phyloP scores from a whole-genome alignment of 495 filamentous ascomycete genomes.

The Annulohypoxylon moriforme region DNA sequence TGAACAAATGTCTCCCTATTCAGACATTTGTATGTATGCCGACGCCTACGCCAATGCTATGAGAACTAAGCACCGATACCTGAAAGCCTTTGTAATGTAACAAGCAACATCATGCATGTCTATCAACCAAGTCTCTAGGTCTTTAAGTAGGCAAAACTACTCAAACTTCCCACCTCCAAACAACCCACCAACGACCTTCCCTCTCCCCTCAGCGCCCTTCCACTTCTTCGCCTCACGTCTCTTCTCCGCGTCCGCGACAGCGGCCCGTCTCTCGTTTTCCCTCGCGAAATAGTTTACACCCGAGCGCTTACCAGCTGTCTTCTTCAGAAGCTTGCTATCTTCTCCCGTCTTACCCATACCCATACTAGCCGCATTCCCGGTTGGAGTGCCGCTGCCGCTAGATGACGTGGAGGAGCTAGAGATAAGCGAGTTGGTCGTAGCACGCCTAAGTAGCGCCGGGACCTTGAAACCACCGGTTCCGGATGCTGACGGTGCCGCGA shows the following conservation, averaged over 20 bases:
- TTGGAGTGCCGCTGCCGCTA: constrained; percentile 50
- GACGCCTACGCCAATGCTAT: constrained; percentile 12
- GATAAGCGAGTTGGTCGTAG: constrained; percentile 71
- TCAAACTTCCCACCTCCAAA: constrained; percentile 65
- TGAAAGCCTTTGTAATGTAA: background rate
- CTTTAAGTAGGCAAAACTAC: constrained; percentile 40
- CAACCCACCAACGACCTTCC: constrained; percentile 60
- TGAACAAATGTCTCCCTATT: background rate
- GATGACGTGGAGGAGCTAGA: constrained; percentile 49
- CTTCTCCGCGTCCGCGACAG: constrained; percentile 69
- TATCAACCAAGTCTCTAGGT: too few relatives aligned
- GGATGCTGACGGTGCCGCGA: constrained; percentile 61
- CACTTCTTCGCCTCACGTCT: constrained; percentile 74
- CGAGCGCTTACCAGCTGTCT: constrained; percentile 68
- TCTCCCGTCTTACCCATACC: constrained; percentile 54
- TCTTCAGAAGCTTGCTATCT: constrained; percentile 71
- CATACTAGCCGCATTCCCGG: constrained; percentile 49
- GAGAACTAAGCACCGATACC: constrained; percentile 10
- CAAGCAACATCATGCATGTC: constrained; percentile 2
- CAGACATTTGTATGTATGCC: background rate
- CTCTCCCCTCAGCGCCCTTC: constrained; percentile 68
- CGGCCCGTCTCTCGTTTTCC: constrained; percentile 71
- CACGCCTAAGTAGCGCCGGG: constrained; percentile 80
- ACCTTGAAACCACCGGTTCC: constrained; percentile 68
- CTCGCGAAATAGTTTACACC: constrained; percentile 84